Percentiles rank a stretch among this genome's conserved stretches.
phyloP scores from a whole-genome alignment of 805 yeast genomes.

The Yamadazyma nakazawae region DNA sequence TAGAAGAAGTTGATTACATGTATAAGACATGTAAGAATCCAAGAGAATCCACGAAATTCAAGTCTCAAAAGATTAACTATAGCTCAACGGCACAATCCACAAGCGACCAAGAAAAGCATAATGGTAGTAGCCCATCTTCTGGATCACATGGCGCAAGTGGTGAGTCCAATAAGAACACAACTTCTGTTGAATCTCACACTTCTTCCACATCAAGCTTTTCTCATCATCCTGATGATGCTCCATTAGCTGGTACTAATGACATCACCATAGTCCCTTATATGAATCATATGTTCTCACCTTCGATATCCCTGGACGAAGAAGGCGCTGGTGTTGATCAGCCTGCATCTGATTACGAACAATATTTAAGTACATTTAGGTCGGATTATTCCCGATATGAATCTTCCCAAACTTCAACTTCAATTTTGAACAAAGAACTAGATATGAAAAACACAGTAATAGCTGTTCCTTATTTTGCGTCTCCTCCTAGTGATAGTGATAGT shows the following conservation, averaged over 20 bases:
- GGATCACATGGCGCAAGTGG: not conserved
- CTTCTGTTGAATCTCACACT: not conserved
- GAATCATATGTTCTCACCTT: constrained; percentile 12
- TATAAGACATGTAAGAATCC: constrained; percentile 60
- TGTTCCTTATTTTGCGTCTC: constrained; percentile 36
- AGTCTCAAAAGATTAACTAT: constrained; percentile 35
- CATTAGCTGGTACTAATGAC: constrained; percentile 5
- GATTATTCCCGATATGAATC: constrained; percentile 12
- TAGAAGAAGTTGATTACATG: constrained; percentile 80
- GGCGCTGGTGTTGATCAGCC: not conserved
- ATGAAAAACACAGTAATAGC: constrained; percentile 28
- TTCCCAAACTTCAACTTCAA: constrained; percentile 18
- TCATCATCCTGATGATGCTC: not conserved
- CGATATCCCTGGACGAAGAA: constrained; percentile 8
- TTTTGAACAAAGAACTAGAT: constrained; percentile 8
- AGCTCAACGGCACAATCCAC: constrained; percentile 2
- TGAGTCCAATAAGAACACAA: not conserved
- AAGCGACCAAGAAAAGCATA: not conserved
- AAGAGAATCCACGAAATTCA: constrained; percentile 45
- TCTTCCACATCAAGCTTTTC: not conserved
- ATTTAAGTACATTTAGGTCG: constrained; percentile 16
- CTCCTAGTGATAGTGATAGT: constrained; percentile 32
- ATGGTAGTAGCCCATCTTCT: not conserved
- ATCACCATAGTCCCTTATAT: constrained; percentile 18
- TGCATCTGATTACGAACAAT: constrained; percentile 18